A percentile compares a stretch with the other conserved stretches of the same genome.
Evolutionary conservation across 805 yeast genomes (phyloP).

Genomic region (Candida tibetensis): DNA sequence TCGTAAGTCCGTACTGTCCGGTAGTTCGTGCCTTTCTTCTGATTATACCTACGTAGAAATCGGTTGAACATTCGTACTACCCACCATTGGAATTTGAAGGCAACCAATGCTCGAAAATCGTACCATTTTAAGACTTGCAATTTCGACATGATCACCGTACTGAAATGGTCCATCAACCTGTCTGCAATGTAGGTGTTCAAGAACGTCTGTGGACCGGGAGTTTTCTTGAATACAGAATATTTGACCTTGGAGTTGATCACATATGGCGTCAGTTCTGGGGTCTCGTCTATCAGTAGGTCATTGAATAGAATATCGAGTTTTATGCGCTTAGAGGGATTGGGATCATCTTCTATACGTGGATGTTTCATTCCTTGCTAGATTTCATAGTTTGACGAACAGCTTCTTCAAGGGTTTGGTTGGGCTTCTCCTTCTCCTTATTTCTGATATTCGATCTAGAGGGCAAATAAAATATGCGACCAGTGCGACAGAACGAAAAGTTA

Average conservation of each 20-base stretch:
- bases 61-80: conserved; percentile 32
- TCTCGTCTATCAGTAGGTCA: conserved; percentile 20
- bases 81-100: conserved; percentile 35
- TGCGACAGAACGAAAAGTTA: too few relatives aligned
- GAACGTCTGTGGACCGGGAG: background rate
- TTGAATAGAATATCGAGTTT: conserved; percentile 30
- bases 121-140: conserved; percentile 24
- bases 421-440: too few relatives aligned
- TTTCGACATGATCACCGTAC: conserved; percentile 15
- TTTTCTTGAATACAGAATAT: conserved; percentile 12
- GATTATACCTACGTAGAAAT: conserved; percentile 30
- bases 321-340: conserved; percentile 22
- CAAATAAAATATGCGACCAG: too few relatives aligned
- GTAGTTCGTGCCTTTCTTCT: conserved; percentile 12
- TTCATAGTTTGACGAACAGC: too few relatives aligned
- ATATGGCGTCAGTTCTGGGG: conserved; percentile 2
- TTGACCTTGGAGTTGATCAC: conserved; percentile 14
- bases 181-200: conserved; percentile 21
- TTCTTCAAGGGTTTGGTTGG: too few relatives aligned
- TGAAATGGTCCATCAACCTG: conserved; percentile 23
- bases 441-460: too few relatives aligned
- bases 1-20: conserved; percentile 20
- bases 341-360: conserved; percentile 5
- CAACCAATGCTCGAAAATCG: conserved; percentile 23
- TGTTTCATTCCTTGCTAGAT: conserved; percentile 7